Percentiles rank a stretch among this genome's conserved stretches.
Evolutionary conservation across 768 basidiomycete genomes (phyloP).

Genomic region (Lactarius evosmus): DNA sequence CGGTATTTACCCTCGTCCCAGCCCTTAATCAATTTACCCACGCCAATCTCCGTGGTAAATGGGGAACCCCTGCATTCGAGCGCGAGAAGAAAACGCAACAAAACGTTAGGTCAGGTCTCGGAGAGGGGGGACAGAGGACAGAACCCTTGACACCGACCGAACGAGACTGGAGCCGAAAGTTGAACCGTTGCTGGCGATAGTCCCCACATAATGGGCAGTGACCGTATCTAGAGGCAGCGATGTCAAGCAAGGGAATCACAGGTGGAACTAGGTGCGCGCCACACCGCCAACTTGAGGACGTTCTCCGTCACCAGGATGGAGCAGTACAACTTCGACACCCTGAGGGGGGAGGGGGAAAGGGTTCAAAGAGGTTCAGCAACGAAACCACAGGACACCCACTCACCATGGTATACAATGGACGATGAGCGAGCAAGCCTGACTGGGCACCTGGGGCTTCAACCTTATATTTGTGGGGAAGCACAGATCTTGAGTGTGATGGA

Average conservation of each 20-base stretch:
- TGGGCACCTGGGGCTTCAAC: not conserved
- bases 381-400: not conserved
- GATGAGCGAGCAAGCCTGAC: not conserved
- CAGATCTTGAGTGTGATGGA: conserved; percentile 5
- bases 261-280: conserved; percentile 29
- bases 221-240: conserved; percentile 52
- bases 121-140: not conserved
- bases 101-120: not conserved
- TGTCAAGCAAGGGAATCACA: not conserved
- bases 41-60: conserved; percentile 69
- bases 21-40: conserved; percentile 78
- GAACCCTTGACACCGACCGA: conserved; percentile 45
- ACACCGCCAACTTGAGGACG: conserved; percentile 71
- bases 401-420: conserved; percentile 6
- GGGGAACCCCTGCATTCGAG: conserved; percentile 44
- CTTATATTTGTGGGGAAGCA: conserved; percentile 2
- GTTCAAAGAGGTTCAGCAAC: not conserved
- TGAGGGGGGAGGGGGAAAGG: conserved; percentile 32
- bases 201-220: conserved; percentile 76
- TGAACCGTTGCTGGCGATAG: conserved; percentile 49
- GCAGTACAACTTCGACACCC: conserved; percentile 66
- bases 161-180: conserved; percentile 74
- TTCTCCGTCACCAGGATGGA: conserved; percentile 57
- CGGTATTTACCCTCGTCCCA: conserved; percentile 76
- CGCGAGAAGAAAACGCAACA: not conserved